Evolutionary conservation across 2,329 filamentous ascomycete genomes (phyloP).

Genomic region (Alternaria infectoria): DNA sequence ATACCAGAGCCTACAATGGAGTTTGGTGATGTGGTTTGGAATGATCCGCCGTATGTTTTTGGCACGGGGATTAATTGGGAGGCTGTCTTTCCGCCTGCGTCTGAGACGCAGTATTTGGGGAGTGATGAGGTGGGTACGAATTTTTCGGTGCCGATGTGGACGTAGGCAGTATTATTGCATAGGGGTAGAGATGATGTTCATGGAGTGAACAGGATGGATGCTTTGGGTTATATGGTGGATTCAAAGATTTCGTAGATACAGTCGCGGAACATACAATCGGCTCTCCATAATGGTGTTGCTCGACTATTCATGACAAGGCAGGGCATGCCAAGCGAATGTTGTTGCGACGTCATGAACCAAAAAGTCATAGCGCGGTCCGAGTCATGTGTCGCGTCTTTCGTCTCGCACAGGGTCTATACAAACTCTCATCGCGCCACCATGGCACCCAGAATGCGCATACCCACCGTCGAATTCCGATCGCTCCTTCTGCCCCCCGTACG

Average conservation of each 20-base stretch:
- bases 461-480: conserved; percentile 25
- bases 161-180: background rate
- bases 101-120: conserved; percentile 1
- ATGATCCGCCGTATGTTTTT: conserved; percentile 12
- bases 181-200: background rate
- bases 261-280: background rate
- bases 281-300: background rate
- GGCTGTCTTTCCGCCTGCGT: conserved; percentile 20
- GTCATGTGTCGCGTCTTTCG: conserved; percentile 1
- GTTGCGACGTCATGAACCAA: background rate
- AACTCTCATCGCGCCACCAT: conserved; percentile 14
- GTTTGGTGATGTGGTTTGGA: conserved; percentile 1
- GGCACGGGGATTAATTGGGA: conserved; percentile 32
- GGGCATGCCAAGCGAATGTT: background rate
- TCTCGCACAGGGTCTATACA: background rate
- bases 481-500: conserved; percentile 26
- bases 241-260: background rate
- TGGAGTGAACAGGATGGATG: background rate
- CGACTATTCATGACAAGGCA: background rate
- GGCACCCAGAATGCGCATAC: conserved; percentile 15
- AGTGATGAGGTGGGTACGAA: background rate
- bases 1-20: conserved; percentile 6
- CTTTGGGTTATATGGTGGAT: background rate
- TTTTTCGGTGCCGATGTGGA: conserved; percentile 15
- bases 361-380: background rate